phyloP scores from a whole-genome alignment of 305 asterid species.

The Solanum aculeatissimum region DNA sequence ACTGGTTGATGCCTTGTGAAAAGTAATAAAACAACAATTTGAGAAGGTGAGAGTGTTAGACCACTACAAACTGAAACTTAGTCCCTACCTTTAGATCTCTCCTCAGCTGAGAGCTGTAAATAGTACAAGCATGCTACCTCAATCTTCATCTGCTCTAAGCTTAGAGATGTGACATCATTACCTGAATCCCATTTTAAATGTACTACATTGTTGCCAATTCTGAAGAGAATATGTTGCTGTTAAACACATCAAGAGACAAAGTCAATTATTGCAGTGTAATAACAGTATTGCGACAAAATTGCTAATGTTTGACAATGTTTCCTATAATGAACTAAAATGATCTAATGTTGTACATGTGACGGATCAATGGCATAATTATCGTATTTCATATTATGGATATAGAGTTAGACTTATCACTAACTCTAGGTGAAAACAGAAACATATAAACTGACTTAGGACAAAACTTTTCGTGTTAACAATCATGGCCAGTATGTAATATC shows the following conservation, averaged over 20 bases:
- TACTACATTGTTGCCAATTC: constrained; percentile 46
- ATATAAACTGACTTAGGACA: neutral
- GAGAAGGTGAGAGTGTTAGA: neutral
- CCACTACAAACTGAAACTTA: neutral
- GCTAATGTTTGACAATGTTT: neutral
- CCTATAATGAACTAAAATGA: neutral
- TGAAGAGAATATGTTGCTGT: constrained; percentile 55
- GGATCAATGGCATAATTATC: neutral
- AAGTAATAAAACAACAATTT: neutral
- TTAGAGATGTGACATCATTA: constrained; percentile 31
- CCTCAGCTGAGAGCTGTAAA: constrained; percentile 51
- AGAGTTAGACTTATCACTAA: neutral
- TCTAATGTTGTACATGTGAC: neutral
- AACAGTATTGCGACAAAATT: neutral
- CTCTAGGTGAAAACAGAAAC: neutral
- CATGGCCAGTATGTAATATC: neutral
- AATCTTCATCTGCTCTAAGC: constrained; percentile 62
- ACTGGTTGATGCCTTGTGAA: neutral
- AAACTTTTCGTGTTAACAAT: neutral
- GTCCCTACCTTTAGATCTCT: constrained; percentile 62
- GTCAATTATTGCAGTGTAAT: neutral
- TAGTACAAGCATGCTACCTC: constrained; percentile 85
- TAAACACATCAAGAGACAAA: constrained; percentile 10
- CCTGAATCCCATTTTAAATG: constrained; percentile 36
- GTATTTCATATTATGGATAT: neutral